These are phyloP conservation scores for Talaromyces trachyspermus DNA, from an alignment of 495 filamentous ascomycete species.

Conservation along the genomic window DNA sequence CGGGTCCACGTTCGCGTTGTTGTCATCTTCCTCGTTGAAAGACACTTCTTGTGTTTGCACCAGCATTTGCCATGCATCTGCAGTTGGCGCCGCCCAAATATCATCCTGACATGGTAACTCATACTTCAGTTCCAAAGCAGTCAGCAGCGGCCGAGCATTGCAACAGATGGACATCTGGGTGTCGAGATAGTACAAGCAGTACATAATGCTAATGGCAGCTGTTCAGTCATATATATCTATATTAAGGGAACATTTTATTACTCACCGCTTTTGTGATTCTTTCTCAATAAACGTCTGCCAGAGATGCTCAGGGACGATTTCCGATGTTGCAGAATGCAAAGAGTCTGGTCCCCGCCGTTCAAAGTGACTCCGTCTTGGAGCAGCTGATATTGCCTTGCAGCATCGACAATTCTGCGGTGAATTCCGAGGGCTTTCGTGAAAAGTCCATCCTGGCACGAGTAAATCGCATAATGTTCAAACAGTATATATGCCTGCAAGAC, in stretches of 20 bases:
- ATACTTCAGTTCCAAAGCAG: not conserved
- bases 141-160: not conserved
- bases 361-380: not conserved
- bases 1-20: not conserved
- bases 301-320: not conserved
- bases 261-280: not conserved
- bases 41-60: not conserved
- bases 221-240: too few species aligned
- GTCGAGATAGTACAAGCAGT: not conserved
- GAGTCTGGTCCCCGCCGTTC: not conserved
- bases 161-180: not conserved
- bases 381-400: not conserved
- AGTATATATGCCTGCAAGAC: not conserved
- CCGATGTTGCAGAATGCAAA: not conserved
- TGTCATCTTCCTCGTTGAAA: not conserved
- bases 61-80: not conserved
- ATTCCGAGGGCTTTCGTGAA: not conserved
- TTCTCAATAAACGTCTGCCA: not conserved
- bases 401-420: not conserved
- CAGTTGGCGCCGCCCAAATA: not conserved
- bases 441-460: not conserved
- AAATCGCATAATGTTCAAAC: not conserved
- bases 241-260: not conserved
- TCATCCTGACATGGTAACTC: not conserved
- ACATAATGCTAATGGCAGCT: not conserved